These are phyloP conservation scores for Saccharomyces mikatae DNA, from an alignment of 805 yeast species.

Conservation along the genomic window DNA sequence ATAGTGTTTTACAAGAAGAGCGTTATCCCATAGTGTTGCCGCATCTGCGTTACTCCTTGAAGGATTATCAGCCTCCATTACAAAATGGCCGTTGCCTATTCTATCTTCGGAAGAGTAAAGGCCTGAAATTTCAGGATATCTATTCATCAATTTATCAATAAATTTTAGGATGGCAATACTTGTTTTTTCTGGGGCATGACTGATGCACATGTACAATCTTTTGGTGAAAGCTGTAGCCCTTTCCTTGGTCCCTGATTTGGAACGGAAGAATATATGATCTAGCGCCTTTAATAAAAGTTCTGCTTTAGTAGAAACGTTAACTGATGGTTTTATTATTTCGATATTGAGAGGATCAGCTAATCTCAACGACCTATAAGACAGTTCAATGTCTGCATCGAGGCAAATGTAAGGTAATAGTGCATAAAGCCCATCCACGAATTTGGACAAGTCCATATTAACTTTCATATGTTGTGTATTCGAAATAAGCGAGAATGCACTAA, in stretches of 20 bases:
- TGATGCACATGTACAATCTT: constrained; percentile 55
- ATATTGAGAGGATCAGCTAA: constrained; percentile 65
- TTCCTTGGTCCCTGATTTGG: constrained; percentile 55
- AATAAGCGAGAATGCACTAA: constrained; percentile 82
- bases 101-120: constrained; percentile 84
- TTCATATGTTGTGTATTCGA: constrained; percentile 65
- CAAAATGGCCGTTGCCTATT: constrained; percentile 70
- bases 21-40: constrained; percentile 85
- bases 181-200: constrained; percentile 84
- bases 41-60: constrained; percentile 80
- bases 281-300: constrained; percentile 72
- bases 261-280: constrained; percentile 73
- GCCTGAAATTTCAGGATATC: constrained; percentile 65
- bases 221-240: constrained; percentile 80
- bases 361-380: constrained; percentile 72
- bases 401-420: constrained; percentile 58
- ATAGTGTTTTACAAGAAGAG: constrained; percentile 71
- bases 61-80: constrained; percentile 54
- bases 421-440: constrained; percentile 71
- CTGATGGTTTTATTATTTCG: constrained; percentile 51
- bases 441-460: constrained; percentile 72
- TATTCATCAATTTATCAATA: constrained; percentile 62
- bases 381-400: constrained; percentile 76
- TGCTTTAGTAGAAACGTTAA: constrained; percentile 81
- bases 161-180: constrained; percentile 70